Conservation (phyloP, 2,329 filamentous ascomycete species). For the Aspergillus candidus region DNA sequence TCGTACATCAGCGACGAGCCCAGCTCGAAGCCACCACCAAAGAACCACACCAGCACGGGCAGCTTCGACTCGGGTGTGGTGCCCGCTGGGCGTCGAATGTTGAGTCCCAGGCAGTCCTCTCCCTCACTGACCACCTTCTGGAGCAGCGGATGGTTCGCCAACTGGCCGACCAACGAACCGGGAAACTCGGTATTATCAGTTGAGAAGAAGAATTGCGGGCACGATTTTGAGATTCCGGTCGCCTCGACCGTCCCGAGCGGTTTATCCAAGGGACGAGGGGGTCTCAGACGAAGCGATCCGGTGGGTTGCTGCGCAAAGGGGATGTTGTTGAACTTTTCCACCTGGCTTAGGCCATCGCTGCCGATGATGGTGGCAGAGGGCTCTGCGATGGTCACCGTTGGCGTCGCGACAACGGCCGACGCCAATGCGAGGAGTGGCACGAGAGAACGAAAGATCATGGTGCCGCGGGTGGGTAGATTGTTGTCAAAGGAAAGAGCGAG, state of each 20-base stretch:
- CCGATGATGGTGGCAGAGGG: slow-evolving; percentile 47
- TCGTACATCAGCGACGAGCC: slow-evolving; percentile 44
- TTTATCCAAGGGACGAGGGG: slow-evolving; percentile 56
- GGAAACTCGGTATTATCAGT: slow-evolving; percentile 40
- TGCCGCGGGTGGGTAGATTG: slow-evolving; percentile 4
- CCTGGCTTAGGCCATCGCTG: slow-evolving; percentile 28
- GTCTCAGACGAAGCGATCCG: slow-evolving; percentile 60
- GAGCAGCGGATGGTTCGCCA: slow-evolving; percentile 54
- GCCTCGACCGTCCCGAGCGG: slow-evolving; percentile 57
- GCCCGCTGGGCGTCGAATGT: slow-evolving; percentile 54
- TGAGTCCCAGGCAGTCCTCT: slow-evolving; percentile 61
- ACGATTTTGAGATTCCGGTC: slow-evolving; percentile 54
- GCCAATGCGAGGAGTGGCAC: slow-evolving; percentile 8
- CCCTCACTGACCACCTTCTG: slow-evolving; percentile 49
- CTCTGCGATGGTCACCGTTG: slow-evolving; percentile 50
- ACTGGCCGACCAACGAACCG: slow-evolving; percentile 42
- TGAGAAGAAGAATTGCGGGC: slow-evolving; percentile 65
- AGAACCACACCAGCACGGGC: slow-evolving; percentile 67
- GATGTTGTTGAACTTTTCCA: slow-evolving; percentile 69
- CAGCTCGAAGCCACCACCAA: slow-evolving; percentile 50
- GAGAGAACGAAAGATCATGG: slow-evolving; percentile 5
- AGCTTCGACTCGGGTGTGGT: slow-evolving; percentile 51
- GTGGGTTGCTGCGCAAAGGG: slow-evolving; percentile 67
- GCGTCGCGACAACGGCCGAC: slow-evolving; percentile 23
- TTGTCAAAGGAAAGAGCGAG: neutral